Base-by-base conservation (phyloP, 331 rosid species). In the Acacia pycnantha region DNA sequence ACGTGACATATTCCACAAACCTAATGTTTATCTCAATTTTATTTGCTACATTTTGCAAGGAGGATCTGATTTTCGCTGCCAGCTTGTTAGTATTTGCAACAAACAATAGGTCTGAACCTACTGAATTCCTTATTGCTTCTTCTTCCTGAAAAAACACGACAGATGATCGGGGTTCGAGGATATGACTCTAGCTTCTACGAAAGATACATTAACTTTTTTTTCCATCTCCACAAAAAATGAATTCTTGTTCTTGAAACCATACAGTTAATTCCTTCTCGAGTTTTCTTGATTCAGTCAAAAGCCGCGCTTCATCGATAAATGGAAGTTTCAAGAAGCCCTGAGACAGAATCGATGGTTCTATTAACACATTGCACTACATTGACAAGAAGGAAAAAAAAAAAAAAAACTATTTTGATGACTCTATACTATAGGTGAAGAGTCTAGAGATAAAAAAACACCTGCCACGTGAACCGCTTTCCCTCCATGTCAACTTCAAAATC, bases 251-350 rank as follows among this genome's bases (percentile, higher is more conserved):
- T 61, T 40, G 46, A 70, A 11, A 11, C 59, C 84, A 56, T 87
- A 92, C 94, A 46, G 77, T 54, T 13, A 90, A 74, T 24, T 73
- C 85, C 11, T 81, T 85, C 29, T 40, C 76, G 10, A 85, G 65
- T 4, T 68, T 65, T 69, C 26, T 85, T 3, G 92, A 85, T 81
- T 85, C 92, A n/a, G 77, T 48, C 31, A 91, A 43, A 58, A 90
- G 91, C 31, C 84, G 51, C 3, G 10, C 53, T 47, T 90, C 97
- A 7, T 87, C 90, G 19, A 90, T 87, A 62, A 86, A 90, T 1
- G 91, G 90, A 56, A 92, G 86, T 40, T 90, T 88, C 76, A 84
- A 74, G 27, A 87, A 67, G 2, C 89, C 92, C 97, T 91, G 15
- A 19, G 5, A 75, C 12, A 58, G 3, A 70, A 22, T 4, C n/a